Percentiles rank a stretch among this genome's conserved stretches.
Evolutionary conservation across 768 basidiomycete species (phyloP).

Genomic region (Boletus subparvulus): DNA sequence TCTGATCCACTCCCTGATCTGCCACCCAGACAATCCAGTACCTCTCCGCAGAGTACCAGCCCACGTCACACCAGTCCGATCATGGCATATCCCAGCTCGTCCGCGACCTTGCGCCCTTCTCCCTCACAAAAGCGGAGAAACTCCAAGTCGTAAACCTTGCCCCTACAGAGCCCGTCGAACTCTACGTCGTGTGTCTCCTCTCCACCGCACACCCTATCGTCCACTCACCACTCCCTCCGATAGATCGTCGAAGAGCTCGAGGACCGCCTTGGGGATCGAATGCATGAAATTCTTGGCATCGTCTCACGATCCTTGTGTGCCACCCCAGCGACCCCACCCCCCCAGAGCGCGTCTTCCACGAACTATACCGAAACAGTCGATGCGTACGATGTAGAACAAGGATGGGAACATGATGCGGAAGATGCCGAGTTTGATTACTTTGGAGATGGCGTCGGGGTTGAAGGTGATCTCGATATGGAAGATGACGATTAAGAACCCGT

Average conservation of each 20-base stretch:
- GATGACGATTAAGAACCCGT: conserved; percentile 43
- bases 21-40: conserved; percentile 74
- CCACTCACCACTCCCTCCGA: not conserved
- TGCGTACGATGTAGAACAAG: conserved; percentile 26
- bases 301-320: conserved; percentile 48
- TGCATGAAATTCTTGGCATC: conserved; percentile 61
- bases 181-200: conserved; percentile 72
- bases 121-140: conserved; percentile 88
- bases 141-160: conserved; percentile 89
- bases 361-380: conserved; percentile 5
- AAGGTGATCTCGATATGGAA: conserved; percentile 69
- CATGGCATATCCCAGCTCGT: conserved; percentile 66
- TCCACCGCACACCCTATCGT: not conserved
- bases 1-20: not conserved
- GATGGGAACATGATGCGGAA: conserved; percentile 41
- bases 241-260: conserved; percentile 93
- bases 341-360: not conserved
- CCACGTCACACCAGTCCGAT: conserved; percentile 62
- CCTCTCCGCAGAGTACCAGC: conserved; percentile 73
- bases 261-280: conserved; percentile 69
- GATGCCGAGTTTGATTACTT: conserved; percentile 63
- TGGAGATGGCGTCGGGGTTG: conserved; percentile 64
- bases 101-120: conserved; percentile 61
- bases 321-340: not conserved
- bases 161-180: conserved; percentile 77